Conservation (phyloP, 2,329 filamentous ascomycete species). For the Colletotrichum nymphaeae region DNA sequence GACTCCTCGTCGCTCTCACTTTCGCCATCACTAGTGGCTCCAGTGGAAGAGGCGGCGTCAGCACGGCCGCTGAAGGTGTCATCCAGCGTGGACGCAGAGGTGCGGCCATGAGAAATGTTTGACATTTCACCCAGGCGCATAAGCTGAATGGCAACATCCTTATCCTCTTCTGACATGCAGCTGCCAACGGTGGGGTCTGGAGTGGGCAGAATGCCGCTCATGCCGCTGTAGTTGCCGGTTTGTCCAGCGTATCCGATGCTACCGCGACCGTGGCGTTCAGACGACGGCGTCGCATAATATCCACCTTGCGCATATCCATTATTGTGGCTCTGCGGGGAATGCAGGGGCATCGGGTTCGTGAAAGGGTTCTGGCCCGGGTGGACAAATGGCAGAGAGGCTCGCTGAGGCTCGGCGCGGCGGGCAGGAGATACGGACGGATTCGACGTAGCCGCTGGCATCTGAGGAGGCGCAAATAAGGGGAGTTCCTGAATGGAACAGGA, state of each 20-base stretch:
- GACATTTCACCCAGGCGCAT: conserved; percentile 96
- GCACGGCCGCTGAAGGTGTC: conserved; percentile 93
- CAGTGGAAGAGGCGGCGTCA: conserved; percentile 85
- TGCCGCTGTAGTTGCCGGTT: conserved; percentile 37
- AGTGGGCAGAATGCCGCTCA: conserved; percentile 80
- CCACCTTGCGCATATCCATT: conserved; percentile 64
- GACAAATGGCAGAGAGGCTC: conserved; percentile 80
- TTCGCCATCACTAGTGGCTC: conserved; percentile 83
- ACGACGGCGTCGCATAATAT: conserved; percentile 71
- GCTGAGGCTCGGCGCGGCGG: conserved; percentile 79
- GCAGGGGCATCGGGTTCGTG: conserved; percentile 79
- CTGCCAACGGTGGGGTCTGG: conserved; percentile 97
- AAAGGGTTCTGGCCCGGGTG: conserved; percentile 84
- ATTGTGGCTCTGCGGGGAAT: conserved; percentile 83
- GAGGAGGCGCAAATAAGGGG: conserved; percentile 92
- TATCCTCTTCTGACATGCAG: conserved; percentile 94
- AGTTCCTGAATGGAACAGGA: conserved; percentile 76
- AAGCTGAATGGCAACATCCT: conserved; percentile 94
- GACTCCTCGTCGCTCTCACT: conserved; percentile 74
- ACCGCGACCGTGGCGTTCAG: conserved; percentile 75
- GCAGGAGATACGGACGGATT: conserved; percentile 96
- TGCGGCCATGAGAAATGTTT: conserved; percentile 92
- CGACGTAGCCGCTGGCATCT: conserved; percentile 94
- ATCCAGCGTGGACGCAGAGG: conserved; percentile 91
- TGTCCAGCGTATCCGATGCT: conserved; percentile 65